Base-by-base conservation (phyloP, 2,329 filamentous ascomycete species). In the Cryphonectria carpinicola region DNA sequence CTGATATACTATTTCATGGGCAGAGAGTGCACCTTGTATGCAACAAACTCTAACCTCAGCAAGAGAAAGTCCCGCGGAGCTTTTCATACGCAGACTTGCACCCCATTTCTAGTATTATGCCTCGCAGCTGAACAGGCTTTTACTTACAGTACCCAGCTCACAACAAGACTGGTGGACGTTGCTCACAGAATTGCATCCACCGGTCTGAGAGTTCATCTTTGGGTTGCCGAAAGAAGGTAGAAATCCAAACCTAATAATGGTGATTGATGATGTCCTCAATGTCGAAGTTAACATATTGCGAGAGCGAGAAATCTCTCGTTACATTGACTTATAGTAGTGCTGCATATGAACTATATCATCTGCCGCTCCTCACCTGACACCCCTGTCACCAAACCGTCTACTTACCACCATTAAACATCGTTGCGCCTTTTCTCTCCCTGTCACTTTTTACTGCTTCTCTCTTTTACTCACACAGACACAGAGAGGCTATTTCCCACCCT, bases 331-430 rank as follows among this genome's bases (percentile, higher is more conserved):
- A 61, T 35, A 61, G 58, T 61, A 61, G 58, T 17, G 58, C 58
- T 35, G 58, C 58, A 61, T 61, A 25, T 35, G 4, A 32, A 22
- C 6, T 35, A 17, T 37, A 60, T 61, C 58, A 61, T 61, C 58
- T 61, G 58, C 32, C 58, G 35, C 58, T 39, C 35, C 58, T 61
- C 58, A 61, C 17, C 58, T 61, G 58, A 61, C 58, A 61, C 32
- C 58, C 58, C 58, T 61, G 58, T 60, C 46, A n/a, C 35, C 58
- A 39, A 17, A 8, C 22, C 32, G 39, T 4, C 32, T n/a, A n/a
- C 19, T 11, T 11, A 39, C 10, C 22, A 49, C 46, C 22, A 10
- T 49, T 22, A 49, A n/a, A n/a, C 19, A 22, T 22, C 46, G 46
- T 49, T 49, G 6, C 19, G 6, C 8, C 7, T 46, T 46, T 17